Percentiles rank a stretch among this genome's conserved stretches.
Conservation (phyloP, 257 asterid genomes). For the Fraxinus anomala region DNA sequence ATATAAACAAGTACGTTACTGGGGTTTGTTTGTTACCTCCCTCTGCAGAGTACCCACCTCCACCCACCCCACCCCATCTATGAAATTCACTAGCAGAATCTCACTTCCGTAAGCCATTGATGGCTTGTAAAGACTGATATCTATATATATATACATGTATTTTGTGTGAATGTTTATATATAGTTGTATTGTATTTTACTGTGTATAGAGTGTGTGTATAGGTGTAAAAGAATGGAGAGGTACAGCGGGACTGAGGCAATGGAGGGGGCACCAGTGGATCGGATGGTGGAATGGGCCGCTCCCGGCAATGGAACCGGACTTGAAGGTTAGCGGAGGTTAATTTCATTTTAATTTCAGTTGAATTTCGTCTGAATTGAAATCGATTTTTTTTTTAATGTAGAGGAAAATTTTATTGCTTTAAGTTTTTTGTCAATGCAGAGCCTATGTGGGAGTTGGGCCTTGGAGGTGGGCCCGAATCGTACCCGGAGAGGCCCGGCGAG, state of each 20-base stretch:
- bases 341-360: slow-evolving; percentile 35
- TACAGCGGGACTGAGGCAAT: slow-evolving; percentile 34
- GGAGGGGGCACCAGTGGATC: slow-evolving; percentile 44
- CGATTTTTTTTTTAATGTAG: slow-evolving; percentile 24
- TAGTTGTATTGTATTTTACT: not conserved
- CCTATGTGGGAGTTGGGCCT: slow-evolving; percentile 38
- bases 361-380: slow-evolving; percentile 28
- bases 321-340: slow-evolving; percentile 44
- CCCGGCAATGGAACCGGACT: slow-evolving; percentile 45
- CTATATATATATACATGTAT: not conserved
- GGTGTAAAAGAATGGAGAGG: slow-evolving; percentile 38
- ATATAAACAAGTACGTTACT: not conserved
- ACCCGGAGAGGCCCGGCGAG: slow-evolving; percentile 34
- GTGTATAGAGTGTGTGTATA: slow-evolving; percentile 2
- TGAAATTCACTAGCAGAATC: not conserved
- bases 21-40: not conserved
- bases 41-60: not conserved
- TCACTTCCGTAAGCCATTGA: not conserved
- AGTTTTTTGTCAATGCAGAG: slow-evolving; percentile 34
- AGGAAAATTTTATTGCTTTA: slow-evolving; percentile 2
- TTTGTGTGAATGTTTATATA: not conserved
- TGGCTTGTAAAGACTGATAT: slow-evolving; percentile 7
- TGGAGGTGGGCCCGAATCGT: slow-evolving; percentile 25
- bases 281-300: slow-evolving; percentile 44
- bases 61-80: not conserved